Base-by-base conservation (phyloP, 2,329 filamentous ascomycete genomes). In the Cordyceps pruinosa region DNA sequence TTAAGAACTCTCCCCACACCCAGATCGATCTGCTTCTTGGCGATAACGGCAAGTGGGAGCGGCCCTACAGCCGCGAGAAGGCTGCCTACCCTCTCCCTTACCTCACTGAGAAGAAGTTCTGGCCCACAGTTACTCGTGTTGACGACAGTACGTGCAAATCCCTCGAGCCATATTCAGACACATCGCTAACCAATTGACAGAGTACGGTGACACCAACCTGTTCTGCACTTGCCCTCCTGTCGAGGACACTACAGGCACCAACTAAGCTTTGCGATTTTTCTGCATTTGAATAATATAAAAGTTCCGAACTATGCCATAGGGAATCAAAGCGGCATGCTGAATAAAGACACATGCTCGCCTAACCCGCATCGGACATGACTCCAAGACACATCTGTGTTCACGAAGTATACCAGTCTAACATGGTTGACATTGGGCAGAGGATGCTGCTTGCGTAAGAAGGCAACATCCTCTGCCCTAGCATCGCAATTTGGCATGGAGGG, bases 31-130 rank as follows among this genome's bases (percentile, higher is more conserved):
- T 97, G 34, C 77, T 97, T 49, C 68, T 79, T 1, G 82, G 82
- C 3, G 74, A 75, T 19, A 71, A 71, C 19, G 72, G 72, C 59
- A 73, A 89, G 65, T 97, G 93, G 93, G 79, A 89, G 61, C 79
- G 93, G n/a, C 78, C 84, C 1, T 97, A 97, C 71, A 83, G 79
- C 1, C 77, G 91, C 28, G 87, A 94, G 75, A 81, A 86, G 73
- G 93, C 93, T 0, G 93, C 90, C 0, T 97, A 96, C 70, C 93
- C 93, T 19, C 70, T 96, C 61, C 78, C 85, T 0, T 96, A 84
- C 74, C 74, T 97, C 61, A 82, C 83, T 71, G 89, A 96, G 82
- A 97, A 95, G 87, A 97, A 97, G 79, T 97, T 97, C 75, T 97
- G 93, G 93, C 92, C 93, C 0, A 86, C 78, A 35, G 90, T 96